A percentile compares a stretch with the other conserved stretches of the same genome.
Conservation (phyloP, 331 rosid species). For the Malus hybrid region DNA sequence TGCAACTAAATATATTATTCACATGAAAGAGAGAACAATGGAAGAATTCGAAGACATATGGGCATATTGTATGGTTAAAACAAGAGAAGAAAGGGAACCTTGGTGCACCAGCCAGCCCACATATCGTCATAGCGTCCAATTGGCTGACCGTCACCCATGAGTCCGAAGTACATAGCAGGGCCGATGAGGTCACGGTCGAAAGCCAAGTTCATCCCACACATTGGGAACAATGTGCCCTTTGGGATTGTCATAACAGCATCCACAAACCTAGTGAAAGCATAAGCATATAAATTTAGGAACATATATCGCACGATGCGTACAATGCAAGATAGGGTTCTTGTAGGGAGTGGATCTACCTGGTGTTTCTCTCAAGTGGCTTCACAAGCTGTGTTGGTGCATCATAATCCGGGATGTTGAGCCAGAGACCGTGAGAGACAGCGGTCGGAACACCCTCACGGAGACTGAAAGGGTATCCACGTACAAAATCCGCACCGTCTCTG, state of each 20-base stretch:
- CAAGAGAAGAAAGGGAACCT: slow-evolving; percentile 17
- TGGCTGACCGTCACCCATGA: slow-evolving; percentile 63
- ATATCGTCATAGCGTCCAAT: slow-evolving; percentile 60
- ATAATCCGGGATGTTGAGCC: slow-evolving; percentile 58
- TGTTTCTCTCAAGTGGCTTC: slow-evolving; percentile 50
- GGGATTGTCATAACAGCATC: slow-evolving; percentile 58
- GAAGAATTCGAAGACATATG: neutral
- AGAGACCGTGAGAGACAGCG: slow-evolving; percentile 21
- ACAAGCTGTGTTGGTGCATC: slow-evolving; percentile 61
- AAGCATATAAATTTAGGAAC: neutral
- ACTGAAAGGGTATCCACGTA: slow-evolving; percentile 55
- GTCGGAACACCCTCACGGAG: slow-evolving; percentile 43
- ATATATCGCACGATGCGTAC: neutral
- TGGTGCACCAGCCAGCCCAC: slow-evolving; percentile 61
- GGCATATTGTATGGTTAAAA: neutral
- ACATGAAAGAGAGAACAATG: neutral
- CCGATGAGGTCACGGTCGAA: slow-evolving; percentile 59
- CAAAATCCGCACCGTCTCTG: slow-evolving; percentile 50
- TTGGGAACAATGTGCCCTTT: slow-evolving; percentile 49
- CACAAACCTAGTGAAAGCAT: slow-evolving; percentile 32
- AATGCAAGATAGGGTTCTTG: neutral
- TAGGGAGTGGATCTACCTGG: slow-evolving; percentile 22
- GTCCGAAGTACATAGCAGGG: slow-evolving; percentile 61
- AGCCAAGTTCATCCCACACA: slow-evolving; percentile 57
- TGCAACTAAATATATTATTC: too few species aligned